These are phyloP conservation scores for Gaertneriomyces sp. DNA, from an alignment of 192 early-diverging fungal species.

Conservation along the genomic window DNA sequence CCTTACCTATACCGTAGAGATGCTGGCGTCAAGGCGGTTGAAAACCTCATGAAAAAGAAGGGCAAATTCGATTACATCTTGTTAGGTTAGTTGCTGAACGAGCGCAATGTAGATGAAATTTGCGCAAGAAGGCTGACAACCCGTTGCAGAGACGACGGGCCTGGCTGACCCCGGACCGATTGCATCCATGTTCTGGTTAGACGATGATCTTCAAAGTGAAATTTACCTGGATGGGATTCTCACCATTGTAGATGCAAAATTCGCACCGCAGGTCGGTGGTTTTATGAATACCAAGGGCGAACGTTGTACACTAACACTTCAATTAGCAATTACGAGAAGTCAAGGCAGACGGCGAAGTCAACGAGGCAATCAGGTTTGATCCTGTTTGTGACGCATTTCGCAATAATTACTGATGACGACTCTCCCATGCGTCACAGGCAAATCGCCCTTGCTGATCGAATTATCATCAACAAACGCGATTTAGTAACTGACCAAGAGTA, in stretches of 20 bases:
- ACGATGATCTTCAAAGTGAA: conserved; percentile 85
- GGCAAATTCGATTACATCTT: conserved; percentile 96
- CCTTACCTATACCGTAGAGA: conserved; percentile 51
- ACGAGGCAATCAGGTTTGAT: conserved; percentile 69
- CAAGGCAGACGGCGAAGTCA: conserved; percentile 59
- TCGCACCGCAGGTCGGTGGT: conserved; percentile 5
- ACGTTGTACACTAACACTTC: not conserved
- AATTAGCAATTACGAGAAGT: conserved; percentile 45
- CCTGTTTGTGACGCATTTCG: conserved; percentile 1
- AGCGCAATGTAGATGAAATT: too few relatives aligned
- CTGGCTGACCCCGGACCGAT: conserved; percentile 61
- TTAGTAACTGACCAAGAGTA: conserved; percentile 42
- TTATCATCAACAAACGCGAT: conserved; percentile 86
- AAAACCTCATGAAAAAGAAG: conserved; percentile 85
- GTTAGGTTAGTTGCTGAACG: conserved; percentile 41
- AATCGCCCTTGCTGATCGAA: conserved; percentile 83
- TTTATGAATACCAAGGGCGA: not conserved
- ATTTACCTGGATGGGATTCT: conserved; percentile 90
- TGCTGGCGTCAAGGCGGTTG: conserved; percentile 90
- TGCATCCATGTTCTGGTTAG: conserved; percentile 95
- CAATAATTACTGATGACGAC: not conserved
- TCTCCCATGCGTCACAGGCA: conserved; percentile 43
- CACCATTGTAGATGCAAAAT: conserved; percentile 78
- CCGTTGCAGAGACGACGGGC: conserved; percentile 14
- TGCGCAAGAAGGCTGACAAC: conserved; percentile 15